Evolutionary conservation across 2,329 filamentous ascomycete species (phyloP).

Genomic region (Dothidotthia symphoricarpi): DNA sequence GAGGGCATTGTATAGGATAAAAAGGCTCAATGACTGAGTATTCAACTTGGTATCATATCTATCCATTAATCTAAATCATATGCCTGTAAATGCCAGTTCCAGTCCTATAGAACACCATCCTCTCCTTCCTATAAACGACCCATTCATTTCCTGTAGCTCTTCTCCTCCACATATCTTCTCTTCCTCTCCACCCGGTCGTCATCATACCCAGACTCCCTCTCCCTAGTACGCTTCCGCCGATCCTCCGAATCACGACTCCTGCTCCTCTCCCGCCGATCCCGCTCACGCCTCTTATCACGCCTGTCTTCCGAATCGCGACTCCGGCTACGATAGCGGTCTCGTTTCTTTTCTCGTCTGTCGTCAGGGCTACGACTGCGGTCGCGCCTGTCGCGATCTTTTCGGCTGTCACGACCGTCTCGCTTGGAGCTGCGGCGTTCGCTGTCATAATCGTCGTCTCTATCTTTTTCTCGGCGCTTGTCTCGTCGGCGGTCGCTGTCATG

Average conservation of each 20-base stretch:
- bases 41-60: conserved; percentile 6
- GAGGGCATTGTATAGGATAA: no score
- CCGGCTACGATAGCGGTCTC: conserved; percentile 26
- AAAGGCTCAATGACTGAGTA: no score
- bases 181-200: conserved; percentile 21
- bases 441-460: conserved; percentile 18
- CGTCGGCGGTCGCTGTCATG: conserved; percentile 16
- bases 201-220: conserved; percentile 22
- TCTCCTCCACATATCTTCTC: conserved; percentile 18
- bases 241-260: conserved; percentile 24
- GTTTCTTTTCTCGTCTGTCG: conserved; percentile 20
- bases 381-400: conserved; percentile 13
- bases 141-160: conserved; percentile 9
- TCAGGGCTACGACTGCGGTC: conserved; percentile 28
- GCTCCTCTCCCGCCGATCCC: conserved; percentile 17
- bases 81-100: no score
- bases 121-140: no score
- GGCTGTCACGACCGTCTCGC: conserved; percentile 10
- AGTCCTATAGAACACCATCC: no score
- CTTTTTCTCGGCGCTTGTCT: conserved; percentile 15
- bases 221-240: conserved; percentile 24
- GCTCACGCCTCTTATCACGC: not conserved
- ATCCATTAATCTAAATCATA: conserved; percentile 1
- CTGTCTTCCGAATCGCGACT: conserved; percentile 23
- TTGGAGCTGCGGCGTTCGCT: conserved; percentile 14